Evolutionary conservation across 352 stramenopile genomes (phyloP), one percentile per base, ranked within the genome.

Genomic region (Phytophthora cactorum): DNA sequence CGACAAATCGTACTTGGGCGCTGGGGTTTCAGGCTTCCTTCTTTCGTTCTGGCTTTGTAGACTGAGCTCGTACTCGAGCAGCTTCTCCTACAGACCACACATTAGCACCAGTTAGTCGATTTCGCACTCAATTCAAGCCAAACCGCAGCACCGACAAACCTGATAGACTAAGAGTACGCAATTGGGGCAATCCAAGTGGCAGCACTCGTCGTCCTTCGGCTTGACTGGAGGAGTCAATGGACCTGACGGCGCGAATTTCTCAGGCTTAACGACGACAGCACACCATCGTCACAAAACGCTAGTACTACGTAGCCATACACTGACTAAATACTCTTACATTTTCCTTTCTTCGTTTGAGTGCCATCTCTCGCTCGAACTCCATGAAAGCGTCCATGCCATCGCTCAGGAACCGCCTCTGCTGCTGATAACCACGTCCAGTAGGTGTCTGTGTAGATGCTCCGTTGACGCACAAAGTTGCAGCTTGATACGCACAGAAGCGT

Each of bases 161-260:
- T 95, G 84, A 54, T 96, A 96, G 52, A 92, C 79, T 14, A 96
- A 66, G 17, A 93, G 71, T n/a, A 96, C 86, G 66, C 88, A 96
- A 66, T 95, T 96, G 36, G 88, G 88, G 52, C 88, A 96, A 68
- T 95, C 87, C 44, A 90, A 74, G 38, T 91, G 75, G 67, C 88
- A 96, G 70, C 88, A 96, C 55, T 96, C 88, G 65, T 91, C 86
- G 49, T 94, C 86, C 32, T 81, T 74, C 39, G 88, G 88, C 52
- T 89, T 84, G 29, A 81, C 60, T 8, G 86, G 88, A 22, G 79
- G 84, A 51, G 75, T 75, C 25, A 91, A 58, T 34, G 74, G 82
- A 59, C 54, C 65, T 55, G 62, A 27, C 17, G 61, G 69, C 17
- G 57, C 49, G 17, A 70, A 58, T 43, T 43, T 25, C 51, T 72